These are phyloP conservation scores for Jamesozyma jinghongensis DNA, from an alignment of 805 yeast genomes.

Conservation along the genomic window DNA sequence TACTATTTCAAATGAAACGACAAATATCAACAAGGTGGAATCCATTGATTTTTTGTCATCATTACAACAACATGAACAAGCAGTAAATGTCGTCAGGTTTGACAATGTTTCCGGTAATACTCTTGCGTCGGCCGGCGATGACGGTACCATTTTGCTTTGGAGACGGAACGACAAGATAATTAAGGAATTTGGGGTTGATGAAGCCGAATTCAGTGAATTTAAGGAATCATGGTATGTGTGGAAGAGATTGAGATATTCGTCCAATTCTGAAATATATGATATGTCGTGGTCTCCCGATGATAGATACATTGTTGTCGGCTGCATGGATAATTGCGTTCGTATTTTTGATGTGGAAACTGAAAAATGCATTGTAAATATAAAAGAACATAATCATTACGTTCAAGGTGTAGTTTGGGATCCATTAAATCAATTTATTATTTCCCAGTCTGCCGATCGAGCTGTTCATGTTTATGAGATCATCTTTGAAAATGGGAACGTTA, in stretches of 20 bases:
- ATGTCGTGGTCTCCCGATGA: constrained; percentile 88
- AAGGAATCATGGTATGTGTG: constrained; percentile 63
- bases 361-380: constrained; percentile 7
- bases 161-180: constrained; percentile 43
- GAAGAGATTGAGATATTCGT: constrained; percentile 42
- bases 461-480: constrained; percentile 51
- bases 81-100: constrained; percentile 85
- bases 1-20: constrained; percentile 14
- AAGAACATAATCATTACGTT: constrained; percentile 76
- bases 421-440: constrained; percentile 58
- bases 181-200: constrained; percentile 26
- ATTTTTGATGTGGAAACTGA: constrained; percentile 35
- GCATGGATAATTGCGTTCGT: constrained; percentile 80
- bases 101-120: constrained; percentile 48
- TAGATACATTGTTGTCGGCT: constrained; percentile 68
- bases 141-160: constrained; percentile 86
- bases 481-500: constrained; percentile 6
- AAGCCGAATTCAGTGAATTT: constrained; percentile 36
- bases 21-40: constrained; percentile 18
- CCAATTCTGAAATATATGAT: constrained; percentile 76
- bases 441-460: constrained; percentile 85
- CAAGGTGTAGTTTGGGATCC: constrained; percentile 99
- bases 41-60: constrained; percentile 72
- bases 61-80: constrained; percentile 81
- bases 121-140: constrained; percentile 91